Conservation (phyloP, 2,329 filamentous ascomycete species). For the Phaeosphaeria sp. region DNA sequence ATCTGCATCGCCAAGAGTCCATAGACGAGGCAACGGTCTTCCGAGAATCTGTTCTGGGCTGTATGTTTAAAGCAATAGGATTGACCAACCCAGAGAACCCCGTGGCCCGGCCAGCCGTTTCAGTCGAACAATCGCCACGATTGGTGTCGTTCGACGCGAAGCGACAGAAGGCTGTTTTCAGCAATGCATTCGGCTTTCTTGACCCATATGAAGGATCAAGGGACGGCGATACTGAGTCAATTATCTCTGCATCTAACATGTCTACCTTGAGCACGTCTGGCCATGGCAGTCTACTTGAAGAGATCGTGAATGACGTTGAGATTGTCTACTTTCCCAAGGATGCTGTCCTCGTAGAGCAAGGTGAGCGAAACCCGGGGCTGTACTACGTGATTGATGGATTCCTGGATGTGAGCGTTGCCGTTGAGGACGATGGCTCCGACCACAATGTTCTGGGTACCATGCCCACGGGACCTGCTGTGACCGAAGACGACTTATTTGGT, state of each 20-base stretch:
- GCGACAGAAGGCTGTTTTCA: slow-evolving; percentile 79
- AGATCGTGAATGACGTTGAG: slow-evolving; percentile 90
- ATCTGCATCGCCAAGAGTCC: slow-evolving; percentile 75
- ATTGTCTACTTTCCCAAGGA: slow-evolving; percentile 97
- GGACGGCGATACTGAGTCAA: slow-evolving; percentile 87
- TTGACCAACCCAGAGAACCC: slow-evolving; percentile 72
- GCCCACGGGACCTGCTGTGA: slow-evolving; percentile 41
- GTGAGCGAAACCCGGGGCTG: slow-evolving; percentile 92
- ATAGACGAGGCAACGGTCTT: slow-evolving; percentile 89
- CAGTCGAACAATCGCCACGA: slow-evolving; percentile 83
- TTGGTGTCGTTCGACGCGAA: slow-evolving; percentile 83
- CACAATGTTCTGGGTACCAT: slow-evolving; percentile 54
- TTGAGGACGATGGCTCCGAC: slow-evolving; percentile 64
- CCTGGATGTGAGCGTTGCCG: slow-evolving; percentile 86
- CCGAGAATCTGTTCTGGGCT: slow-evolving; percentile 87
- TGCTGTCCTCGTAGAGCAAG: slow-evolving; percentile 92
- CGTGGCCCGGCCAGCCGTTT: slow-evolving; percentile 67
- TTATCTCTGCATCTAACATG: slow-evolving; percentile 62
- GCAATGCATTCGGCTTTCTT: slow-evolving; percentile 90
- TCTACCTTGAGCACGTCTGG: slow-evolving; percentile 62
- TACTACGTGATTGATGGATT: slow-evolving; percentile 99
- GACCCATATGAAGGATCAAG: slow-evolving; percentile 77
- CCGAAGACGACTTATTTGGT: slow-evolving; percentile 45
- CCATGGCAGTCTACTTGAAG: slow-evolving; percentile 72
- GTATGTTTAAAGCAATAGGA: slow-evolving; percentile 93